Evolutionary conservation across 345 rosid genomes (phyloP), one percentile per base, ranked within the genome.

Genomic region (Reutealis trisperma): DNA sequence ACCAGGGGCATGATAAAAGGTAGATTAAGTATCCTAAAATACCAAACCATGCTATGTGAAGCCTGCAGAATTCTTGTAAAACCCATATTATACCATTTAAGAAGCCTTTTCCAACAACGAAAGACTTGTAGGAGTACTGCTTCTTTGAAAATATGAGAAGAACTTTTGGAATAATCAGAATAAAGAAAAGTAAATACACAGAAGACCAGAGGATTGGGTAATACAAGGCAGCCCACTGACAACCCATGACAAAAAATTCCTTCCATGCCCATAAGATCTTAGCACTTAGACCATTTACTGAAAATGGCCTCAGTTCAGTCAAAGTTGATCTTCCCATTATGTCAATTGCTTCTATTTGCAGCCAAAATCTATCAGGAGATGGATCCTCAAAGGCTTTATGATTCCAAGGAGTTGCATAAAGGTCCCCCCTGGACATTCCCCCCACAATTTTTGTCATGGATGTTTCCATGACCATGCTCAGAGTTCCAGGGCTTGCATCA

Each of bases 261-360:
- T 84, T 92, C 99, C 98, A 96, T 19, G 97, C 90, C 99, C 99
- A 93, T 3, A 90, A 85, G 70, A 91, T 64, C 83, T 83, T 80
- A 76, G 85, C 82, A 80, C 81, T 83, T 34, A 84, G 84, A 78
- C 98, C 94, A 63, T 93, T 87, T 74, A 90, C 70, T 71, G 98
- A 96, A 81, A 93, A 93, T 54, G 99, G 96, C 47, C 92, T 88
- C 79, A 85, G 70, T 81, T 92, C 96, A 27, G 89, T 88, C 49
- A 73, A 79, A 34, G 91, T 87, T 75, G 86, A 81, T 80, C 85
- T 84, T 37, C 94, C 93, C 83, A 63, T 81, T 69, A 81, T 61
- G 66, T 92, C 97, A 34, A 62, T 83, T 70, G 84, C 94, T 88
- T 91, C 93, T 60, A 96, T 87, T 84, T 92, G 91, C 78, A 96